These are phyloP conservation scores for Puccinia horiana DNA, from an alignment of 1,284 basidiomycete genomes.

Conservation along the genomic window DNA sequence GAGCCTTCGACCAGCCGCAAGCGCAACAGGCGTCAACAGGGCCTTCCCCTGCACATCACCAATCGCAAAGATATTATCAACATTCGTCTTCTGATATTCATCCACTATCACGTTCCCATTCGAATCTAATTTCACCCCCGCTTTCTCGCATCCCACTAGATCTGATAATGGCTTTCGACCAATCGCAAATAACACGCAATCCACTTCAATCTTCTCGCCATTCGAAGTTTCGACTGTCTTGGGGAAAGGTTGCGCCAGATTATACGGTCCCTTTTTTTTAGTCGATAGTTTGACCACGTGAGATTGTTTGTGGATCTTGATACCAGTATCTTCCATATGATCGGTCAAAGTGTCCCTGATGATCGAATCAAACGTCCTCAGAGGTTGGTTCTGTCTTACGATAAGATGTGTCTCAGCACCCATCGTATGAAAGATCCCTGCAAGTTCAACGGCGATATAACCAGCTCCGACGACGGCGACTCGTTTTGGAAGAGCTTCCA, in stretches of 20 bases:
- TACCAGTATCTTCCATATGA: constrained; percentile 90
- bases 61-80: constrained; percentile 75
- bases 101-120: constrained; percentile 84
- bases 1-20: constrained; percentile 87
- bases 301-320: constrained; percentile 79
- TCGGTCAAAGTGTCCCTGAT: constrained; percentile 83
- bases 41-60: constrained; percentile 92
- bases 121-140: constrained; percentile 74
- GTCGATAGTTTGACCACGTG: constrained; percentile 65
- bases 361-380: constrained; percentile 88
- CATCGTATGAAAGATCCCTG: constrained; percentile 60
- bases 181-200: constrained; percentile 90
- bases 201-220: constrained; percentile 79
- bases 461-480: constrained; percentile 94
- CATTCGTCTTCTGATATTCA: constrained; percentile 81
- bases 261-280: constrained; percentile 57
- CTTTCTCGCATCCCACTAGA: constrained; percentile 73
- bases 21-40: constrained; percentile 94
- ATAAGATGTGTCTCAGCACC: constrained; percentile 87
- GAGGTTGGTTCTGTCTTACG: constrained; percentile 83
- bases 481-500: constrained; percentile 84
- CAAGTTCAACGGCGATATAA: constrained; percentile 87
- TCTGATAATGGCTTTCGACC: constrained; percentile 81
- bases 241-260: constrained; percentile 26
- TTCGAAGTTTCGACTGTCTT: constrained; percentile 68